phyloP scores from a whole-genome alignment of 1,284 basidiomycete species.

The Ustilago crameri region DNA sequence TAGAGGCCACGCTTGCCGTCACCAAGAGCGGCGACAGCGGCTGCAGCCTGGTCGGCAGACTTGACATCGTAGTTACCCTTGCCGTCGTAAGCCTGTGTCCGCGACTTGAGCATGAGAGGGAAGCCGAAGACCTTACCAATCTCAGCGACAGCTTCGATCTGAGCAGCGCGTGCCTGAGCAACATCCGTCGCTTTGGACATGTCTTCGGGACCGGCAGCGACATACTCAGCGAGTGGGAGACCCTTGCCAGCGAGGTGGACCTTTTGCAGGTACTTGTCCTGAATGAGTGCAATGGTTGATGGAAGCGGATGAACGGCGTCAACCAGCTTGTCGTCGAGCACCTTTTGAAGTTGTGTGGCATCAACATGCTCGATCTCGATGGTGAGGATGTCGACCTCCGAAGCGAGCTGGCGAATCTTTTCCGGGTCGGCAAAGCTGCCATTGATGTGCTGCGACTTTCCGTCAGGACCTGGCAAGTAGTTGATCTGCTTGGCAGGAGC shows the following conservation, averaged over 20 bases:
- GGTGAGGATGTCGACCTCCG: constrained; percentile 87
- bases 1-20: constrained; percentile 74
- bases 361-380: constrained; percentile 99
- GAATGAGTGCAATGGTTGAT: constrained; percentile 85
- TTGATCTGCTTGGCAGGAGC: constrained; percentile 90
- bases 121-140: constrained; percentile 75
- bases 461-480: constrained; percentile 47
- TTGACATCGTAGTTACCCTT: constrained; percentile 88
- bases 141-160: constrained; percentile 44
- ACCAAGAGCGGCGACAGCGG: constrained; percentile 74
- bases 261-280: constrained; percentile 95
- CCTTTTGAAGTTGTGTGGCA: constrained; percentile 75
- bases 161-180: constrained; percentile 70
- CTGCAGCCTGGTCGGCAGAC: constrained; percentile 71
- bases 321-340: constrained; percentile 64
- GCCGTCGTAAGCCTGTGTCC: constrained; percentile 95
- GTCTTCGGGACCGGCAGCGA: constrained; percentile 70
- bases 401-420: constrained; percentile 83
- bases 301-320: constrained; percentile 84
- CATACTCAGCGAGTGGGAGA: constrained; percentile 80
- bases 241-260: constrained; percentile 71
- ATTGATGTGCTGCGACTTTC: constrained; percentile 77
- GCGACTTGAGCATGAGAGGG: constrained; percentile 95
- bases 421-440: constrained; percentile 86
- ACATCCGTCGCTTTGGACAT: constrained; percentile 69